Conservation (phyloP, 441 rosid genomes). For the Pelargonium myrrhifolium region DNA sequence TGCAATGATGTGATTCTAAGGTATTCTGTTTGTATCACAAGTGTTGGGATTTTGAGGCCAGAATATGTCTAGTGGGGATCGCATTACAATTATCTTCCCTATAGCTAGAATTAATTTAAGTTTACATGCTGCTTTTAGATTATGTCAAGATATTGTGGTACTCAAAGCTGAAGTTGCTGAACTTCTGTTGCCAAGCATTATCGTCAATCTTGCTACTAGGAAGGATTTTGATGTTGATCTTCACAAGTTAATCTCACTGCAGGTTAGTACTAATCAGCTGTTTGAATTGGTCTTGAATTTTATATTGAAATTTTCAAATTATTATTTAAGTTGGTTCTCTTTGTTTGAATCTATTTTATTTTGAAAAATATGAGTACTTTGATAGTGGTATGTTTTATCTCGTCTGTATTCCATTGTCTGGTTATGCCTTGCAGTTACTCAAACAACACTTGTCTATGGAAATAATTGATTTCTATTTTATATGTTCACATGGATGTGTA, state of each 20-base stretch:
- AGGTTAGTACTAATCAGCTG: slow-evolving; percentile 39
- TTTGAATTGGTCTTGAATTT: slow-evolving; percentile 2
- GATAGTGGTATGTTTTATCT: not conserved
- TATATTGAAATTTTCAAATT: not conserved
- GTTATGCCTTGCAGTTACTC: slow-evolving; percentile 5
- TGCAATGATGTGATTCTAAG: slow-evolving; percentile 76
- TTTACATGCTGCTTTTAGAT: slow-evolving; percentile 41
- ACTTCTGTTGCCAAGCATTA: slow-evolving; percentile 68
- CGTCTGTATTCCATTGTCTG: not conserved
- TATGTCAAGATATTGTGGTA: slow-evolving; percentile 79
- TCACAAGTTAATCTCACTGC: slow-evolving; percentile 52
- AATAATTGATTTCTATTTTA: not conserved
- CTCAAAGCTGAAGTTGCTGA: slow-evolving; percentile 87
- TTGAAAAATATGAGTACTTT: not conserved
- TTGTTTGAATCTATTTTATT: slow-evolving; percentile 5
- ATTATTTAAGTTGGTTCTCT: slow-evolving; percentile 1
- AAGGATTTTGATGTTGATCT: slow-evolving; percentile 45
- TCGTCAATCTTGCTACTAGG: slow-evolving; percentile 72
- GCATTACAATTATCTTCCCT: slow-evolving; percentile 1
- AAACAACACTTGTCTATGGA: not conserved
- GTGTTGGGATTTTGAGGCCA: slow-evolving; percentile 10
- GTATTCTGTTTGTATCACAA: slow-evolving; percentile 29
- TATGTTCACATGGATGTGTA: not conserved
- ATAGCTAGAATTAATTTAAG: slow-evolving; percentile 15
- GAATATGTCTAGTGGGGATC: slow-evolving; percentile 10